Conservation (phyloP, 306 rosid genomes). For the Acacia acuminata region DNA sequence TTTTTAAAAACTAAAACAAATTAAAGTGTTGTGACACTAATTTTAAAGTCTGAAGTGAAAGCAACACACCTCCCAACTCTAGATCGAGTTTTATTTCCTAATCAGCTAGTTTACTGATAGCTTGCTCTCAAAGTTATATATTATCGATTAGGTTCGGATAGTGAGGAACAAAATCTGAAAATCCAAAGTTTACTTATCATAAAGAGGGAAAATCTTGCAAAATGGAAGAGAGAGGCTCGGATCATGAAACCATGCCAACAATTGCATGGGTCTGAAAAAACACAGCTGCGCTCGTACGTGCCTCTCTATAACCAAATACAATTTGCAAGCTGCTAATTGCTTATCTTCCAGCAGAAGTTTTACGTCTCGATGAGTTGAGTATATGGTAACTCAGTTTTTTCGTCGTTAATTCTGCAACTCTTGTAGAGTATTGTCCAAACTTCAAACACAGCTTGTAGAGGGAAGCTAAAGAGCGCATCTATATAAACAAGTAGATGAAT, state of each 20-base stretch:
- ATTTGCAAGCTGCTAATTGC: slow-evolving; percentile 25
- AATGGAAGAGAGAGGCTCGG: no score
- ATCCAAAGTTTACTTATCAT: no score
- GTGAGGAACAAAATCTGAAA: no score
- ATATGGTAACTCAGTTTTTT: background rate
- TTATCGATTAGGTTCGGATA: background rate
- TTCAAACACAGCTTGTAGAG: background rate
- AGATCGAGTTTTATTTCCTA: background rate
- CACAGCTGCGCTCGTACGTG: no score
- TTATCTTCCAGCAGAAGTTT: background rate
- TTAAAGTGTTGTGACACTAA: background rate
- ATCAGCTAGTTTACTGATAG: background rate
- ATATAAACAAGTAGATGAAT: no score
- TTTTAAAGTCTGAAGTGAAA: background rate
- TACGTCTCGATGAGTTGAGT: background rate
- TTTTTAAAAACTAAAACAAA: no score
- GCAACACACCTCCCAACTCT: background rate
- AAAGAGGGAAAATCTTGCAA: no score
- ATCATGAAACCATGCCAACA: no score
- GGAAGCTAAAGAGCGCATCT: no score
- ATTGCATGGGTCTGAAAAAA: no score
- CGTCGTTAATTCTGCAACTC: background rate
- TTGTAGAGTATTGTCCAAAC: background rate
- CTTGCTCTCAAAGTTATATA: no score
- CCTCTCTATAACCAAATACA: background rate